Base-by-base conservation (phyloP, 140 eudicot genomes). In the Senecio squalidus region DNA sequence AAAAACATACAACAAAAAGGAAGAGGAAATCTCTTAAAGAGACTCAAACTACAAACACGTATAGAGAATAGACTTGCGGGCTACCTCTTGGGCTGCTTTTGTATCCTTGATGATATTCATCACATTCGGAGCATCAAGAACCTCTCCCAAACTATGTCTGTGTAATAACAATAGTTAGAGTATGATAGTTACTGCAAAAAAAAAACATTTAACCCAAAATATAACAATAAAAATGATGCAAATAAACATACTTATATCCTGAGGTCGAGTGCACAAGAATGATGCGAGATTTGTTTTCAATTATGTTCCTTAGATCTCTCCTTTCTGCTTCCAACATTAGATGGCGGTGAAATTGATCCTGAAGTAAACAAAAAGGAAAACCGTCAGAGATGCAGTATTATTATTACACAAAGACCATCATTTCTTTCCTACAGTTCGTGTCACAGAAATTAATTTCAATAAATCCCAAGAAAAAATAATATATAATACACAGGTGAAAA, bases 81-180 rank as follows among this genome's bases (percentile, higher is more conserved):
- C 22, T 57, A 88, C 97, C 92, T 91, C 98, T 70, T 83, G 78
- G 26, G 98, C 98, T 60, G 98, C 98, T 81, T 91, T 91, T 55
- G 98, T 91, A 91, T 91, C 96, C 74, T 91, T 91, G 34, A 91
- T 86, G 72, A 86, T 72, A 76, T 72, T 86, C 96, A 81, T 81
- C 60, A 91, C 98, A 74, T 72, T 86, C 39, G 98, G 98, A 40
- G 88, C 96, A 76, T 86, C 98, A 30, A 91, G 71, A 67, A 86
- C 98, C 67, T 91, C 98, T 74, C 78, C 83, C 76, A 91, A 73
- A 67, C 96, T 91, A 80, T 91, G 98, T 85, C 97, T 90, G 91
- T 26, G 14, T 38, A 66, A 20, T 11, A 56, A 47, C 6, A 48
- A 24, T 22, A 51, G 52, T 55, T 13, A 18, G 44, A 24, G 28